phyloP scores from a whole-genome alignment of 1,284 basidiomycete species.

The Singerocomus rubriflavus region DNA sequence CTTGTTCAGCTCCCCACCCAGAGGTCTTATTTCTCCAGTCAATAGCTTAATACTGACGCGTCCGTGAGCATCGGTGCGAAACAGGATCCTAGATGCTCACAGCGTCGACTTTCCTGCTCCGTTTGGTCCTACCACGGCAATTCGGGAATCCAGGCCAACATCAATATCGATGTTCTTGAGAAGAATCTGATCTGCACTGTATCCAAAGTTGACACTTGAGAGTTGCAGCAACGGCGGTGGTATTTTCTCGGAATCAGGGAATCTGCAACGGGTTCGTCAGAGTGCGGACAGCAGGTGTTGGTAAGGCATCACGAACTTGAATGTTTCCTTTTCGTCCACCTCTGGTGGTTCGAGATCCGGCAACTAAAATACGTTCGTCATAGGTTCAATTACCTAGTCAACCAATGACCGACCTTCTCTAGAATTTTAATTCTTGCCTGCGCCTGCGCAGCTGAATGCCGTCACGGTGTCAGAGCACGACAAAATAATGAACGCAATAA shows the following conservation, averaged over 20 bases:
- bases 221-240: constrained; percentile 96
- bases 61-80: constrained; percentile 5
- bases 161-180: constrained; percentile 87
- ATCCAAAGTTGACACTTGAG: constrained; percentile 90
- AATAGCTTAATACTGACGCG: constrained; percentile 82
- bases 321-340: constrained; percentile 84
- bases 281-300: not conserved
- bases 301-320: constrained; percentile 53
- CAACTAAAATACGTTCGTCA: constrained; percentile 43
- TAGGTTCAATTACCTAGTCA: not conserved
- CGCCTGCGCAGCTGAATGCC: constrained; percentile 75
- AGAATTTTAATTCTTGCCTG: constrained; percentile 98
- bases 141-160: constrained; percentile 84
- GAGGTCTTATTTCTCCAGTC: constrained; percentile 85
- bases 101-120: constrained; percentile 80
- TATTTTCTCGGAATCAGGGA: constrained; percentile 94
- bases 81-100: constrained; percentile 37
- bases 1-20: constrained; percentile 80
- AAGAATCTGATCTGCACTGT: constrained; percentile 77
- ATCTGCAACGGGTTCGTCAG: constrained; percentile 41
- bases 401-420: constrained; percentile 65
- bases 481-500: not conserved
- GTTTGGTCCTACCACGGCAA: constrained; percentile 88
- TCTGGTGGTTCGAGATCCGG: constrained; percentile 93
- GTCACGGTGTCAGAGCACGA: constrained; percentile 1